A percentile compares a stretch with the other conserved stretches of the same genome.
Conservation (phyloP, 805 yeast species). For the Saccharomyces kudriavzevii region DNA sequence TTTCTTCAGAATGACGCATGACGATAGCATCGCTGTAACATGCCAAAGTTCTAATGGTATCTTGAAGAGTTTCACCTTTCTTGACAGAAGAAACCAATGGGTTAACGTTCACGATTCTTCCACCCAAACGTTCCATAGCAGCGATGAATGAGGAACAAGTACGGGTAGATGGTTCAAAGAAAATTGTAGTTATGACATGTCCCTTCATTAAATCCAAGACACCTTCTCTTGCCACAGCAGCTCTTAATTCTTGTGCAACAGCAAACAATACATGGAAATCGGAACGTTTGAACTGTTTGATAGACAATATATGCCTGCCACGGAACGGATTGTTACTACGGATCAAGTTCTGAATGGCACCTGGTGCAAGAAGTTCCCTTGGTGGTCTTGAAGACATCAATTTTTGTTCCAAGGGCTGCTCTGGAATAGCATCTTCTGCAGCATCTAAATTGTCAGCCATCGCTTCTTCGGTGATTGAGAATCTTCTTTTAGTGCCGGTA, state of each 20-base stretch:
- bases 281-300: slow-evolving; percentile 75
- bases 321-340: slow-evolving; percentile 83
- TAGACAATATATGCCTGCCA: slow-evolving; percentile 81
- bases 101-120: slow-evolving; percentile 83
- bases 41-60: slow-evolving; percentile 88
- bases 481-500: slow-evolving; percentile 37
- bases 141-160: slow-evolving; percentile 96
- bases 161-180: slow-evolving; percentile 97
- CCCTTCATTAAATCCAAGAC: slow-evolving; percentile 86
- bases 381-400: slow-evolving; percentile 69
- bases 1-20: slow-evolving; percentile 90
- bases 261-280: slow-evolving; percentile 90
- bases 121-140: slow-evolving; percentile 99
- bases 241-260: slow-evolving; percentile 95
- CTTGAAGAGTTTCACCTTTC: slow-evolving; percentile 97
- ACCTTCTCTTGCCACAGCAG: slow-evolving; percentile 94
- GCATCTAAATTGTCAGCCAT: slow-evolving; percentile 32
- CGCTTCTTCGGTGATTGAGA: slow-evolving; percentile 44
- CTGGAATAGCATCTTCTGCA: slow-evolving; percentile 48
- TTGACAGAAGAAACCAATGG: slow-evolving; percentile 87
- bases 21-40: slow-evolving; percentile 96
- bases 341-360: slow-evolving; percentile 70
- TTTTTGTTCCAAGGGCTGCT: slow-evolving; percentile 41
- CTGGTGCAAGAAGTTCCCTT: slow-evolving; percentile 63
- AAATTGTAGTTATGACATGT: slow-evolving; percentile 85